These are phyloP conservation scores for Saccharomycopsis sp. DNA, from an alignment of 805 yeast genomes.

Conservation along the genomic window DNA sequence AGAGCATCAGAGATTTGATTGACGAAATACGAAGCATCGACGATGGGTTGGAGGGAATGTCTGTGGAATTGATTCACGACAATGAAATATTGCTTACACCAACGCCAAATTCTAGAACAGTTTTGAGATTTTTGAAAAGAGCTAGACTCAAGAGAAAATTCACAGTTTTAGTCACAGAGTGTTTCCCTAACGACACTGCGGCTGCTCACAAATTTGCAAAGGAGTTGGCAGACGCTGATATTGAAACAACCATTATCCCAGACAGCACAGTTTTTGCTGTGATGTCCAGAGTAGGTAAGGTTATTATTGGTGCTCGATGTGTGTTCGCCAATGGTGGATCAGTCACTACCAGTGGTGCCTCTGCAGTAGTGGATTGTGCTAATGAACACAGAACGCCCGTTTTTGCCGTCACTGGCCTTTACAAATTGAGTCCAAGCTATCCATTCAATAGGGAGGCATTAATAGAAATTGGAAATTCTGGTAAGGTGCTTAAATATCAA, in stretches of 20 bases:
- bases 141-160: slow-evolving; percentile 88
- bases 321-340: slow-evolving; percentile 97
- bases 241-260: slow-evolving; percentile 86
- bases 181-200: slow-evolving; percentile 81
- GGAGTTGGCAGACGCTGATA: slow-evolving; percentile 73
- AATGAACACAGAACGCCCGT: slow-evolving; percentile 95
- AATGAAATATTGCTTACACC: slow-evolving; percentile 82
- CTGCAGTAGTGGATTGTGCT: slow-evolving; percentile 92
- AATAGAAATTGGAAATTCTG: slow-evolving; percentile 88
- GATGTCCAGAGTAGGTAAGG: slow-evolving; percentile 96
- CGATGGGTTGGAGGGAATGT: slow-evolving; percentile 86
- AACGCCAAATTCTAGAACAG: slow-evolving; percentile 90
- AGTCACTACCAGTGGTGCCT: slow-evolving; percentile 82
- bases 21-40: slow-evolving; percentile 87
- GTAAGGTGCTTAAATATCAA: slow-evolving; percentile 75
- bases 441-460: slow-evolving; percentile 82
- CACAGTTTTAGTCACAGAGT: slow-evolving; percentile 87
- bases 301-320: slow-evolving; percentile 83
- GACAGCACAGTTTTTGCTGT: slow-evolving; percentile 91
- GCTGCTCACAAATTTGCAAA: slow-evolving; percentile 75
- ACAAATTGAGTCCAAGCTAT: slow-evolving; percentile 86
- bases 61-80: slow-evolving; percentile 91
- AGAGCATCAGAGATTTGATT: slow-evolving; percentile 84
- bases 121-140: slow-evolving; percentile 74
- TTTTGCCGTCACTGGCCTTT: slow-evolving; percentile 88